Base-by-base conservation (phyloP, 306 rosid species). In the Prinsepia uniflora region DNA sequence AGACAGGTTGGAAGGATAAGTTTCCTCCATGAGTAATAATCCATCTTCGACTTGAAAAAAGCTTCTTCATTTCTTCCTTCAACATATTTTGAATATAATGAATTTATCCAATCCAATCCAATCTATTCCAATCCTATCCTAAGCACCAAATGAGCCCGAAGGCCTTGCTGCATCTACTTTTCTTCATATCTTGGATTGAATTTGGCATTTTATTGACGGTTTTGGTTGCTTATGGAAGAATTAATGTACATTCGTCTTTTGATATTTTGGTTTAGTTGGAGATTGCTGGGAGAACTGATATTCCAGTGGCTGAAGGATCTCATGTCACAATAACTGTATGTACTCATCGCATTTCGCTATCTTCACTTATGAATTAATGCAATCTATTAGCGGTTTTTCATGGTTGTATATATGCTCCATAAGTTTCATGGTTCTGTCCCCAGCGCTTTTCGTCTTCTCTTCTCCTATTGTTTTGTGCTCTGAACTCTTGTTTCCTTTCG, bases 241-340 rank as follows among this genome's bases (percentile, higher is more conserved):
- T 5, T 11, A 49, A 11, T 49, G 2, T 49, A 15, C 19, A 4
- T 9, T 4, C 22, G 7, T 49, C 19, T 40, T 24, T 61, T 22
- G 55, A 64, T 45, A 46, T 62, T 62, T 5, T 68, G 65, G 39
- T 85, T 75, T 61, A 93, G 98, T 83, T 93, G 82, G 98, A 93
- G 80, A 76, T 90, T 81, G 97, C 97, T 4, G 97, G 83, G 72
- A 87, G 98, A 80, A 83, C 90, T 47, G 98, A 93, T 78, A 90
- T 90, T 80, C 97, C 98, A 0, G 96, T 90, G n/a, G 98, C 87
- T 67, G 98, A 93, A 87, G 98, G 98, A 79, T 90, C 98, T 61
- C 96, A 87, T 69, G 88, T 88, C 47, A 90, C 96, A 45, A 67
- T 90, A 74, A 93, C 89, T 62, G 97, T 90, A 87, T 74, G 73